Percentiles rank a stretch among this genome's conserved stretches.
phyloP scores from a whole-genome alignment of 495 filamentous ascomycete species.

The Arthonia radiata region DNA sequence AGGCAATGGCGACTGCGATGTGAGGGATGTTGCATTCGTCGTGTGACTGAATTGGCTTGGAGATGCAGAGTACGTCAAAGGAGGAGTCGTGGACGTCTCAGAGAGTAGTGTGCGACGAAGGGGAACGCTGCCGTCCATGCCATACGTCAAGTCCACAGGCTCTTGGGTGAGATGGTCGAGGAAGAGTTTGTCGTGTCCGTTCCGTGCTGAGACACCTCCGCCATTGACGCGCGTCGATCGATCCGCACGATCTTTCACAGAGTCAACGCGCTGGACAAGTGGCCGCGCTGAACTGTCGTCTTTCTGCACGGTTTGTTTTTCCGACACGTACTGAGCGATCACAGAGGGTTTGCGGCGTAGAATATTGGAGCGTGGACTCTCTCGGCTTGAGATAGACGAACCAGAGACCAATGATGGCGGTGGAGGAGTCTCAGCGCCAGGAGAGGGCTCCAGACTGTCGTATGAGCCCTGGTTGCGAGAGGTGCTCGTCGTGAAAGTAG shows the following conservation, averaged over 20 bases:
- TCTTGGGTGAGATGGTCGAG: slow-evolving; percentile 9
- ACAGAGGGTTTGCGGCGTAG: slow-evolving; percentile 13
- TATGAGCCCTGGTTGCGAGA: too few relatives aligned
- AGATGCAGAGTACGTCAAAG: slow-evolving; percentile 82
- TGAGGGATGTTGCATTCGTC: slow-evolving; percentile 86
- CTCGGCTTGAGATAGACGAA: slow-evolving; percentile 14
- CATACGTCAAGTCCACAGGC: too few relatives aligned
- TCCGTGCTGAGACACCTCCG: background rate
- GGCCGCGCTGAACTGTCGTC: slow-evolving; percentile 6
- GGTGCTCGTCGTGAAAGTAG: too few relatives aligned
- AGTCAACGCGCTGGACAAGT: slow-evolving; percentile 10
- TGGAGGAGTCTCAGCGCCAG: too few relatives aligned
- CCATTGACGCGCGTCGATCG: background rate
- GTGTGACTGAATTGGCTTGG: slow-evolving; percentile 75
- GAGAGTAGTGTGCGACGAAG: slow-evolving; percentile 10
- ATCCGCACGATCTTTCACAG: slow-evolving; percentile 8
- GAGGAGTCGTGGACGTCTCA: slow-evolving; percentile 34
- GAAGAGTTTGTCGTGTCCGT: slow-evolving; percentile 1
- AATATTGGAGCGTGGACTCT: slow-evolving; percentile 13
- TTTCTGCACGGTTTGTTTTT: slow-evolving; percentile 4
- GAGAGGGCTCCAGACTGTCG: too few relatives aligned
- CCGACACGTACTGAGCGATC: slow-evolving; percentile 7
- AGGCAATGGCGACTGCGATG: slow-evolving; percentile 95
- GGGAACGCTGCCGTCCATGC: too few relatives aligned
- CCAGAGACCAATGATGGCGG: slow-evolving; percentile 17